These are phyloP conservation scores for Golubevia pallescens DNA, from an alignment of 1,284 basidiomycete genomes.

Conservation along the genomic window DNA sequence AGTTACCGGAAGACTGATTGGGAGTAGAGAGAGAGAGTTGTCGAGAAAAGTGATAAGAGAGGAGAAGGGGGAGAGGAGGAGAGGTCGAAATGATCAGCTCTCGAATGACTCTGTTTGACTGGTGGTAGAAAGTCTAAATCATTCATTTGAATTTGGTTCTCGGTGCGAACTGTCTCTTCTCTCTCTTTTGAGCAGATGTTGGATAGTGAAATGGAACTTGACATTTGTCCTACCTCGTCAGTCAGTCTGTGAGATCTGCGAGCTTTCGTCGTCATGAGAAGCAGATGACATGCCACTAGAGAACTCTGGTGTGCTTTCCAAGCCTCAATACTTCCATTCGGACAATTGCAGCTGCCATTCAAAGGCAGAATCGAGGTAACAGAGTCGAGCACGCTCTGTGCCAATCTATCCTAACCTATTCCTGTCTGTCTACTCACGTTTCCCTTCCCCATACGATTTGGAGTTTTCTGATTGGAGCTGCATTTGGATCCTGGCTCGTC, in stretches of 20 bases:
- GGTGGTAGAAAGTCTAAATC: too few relatives aligned
- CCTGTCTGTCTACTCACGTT: constrained; percentile 21
- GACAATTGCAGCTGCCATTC: neutral
- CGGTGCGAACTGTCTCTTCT: too few relatives aligned
- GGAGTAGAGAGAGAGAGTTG: neutral
- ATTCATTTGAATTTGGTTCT: too few relatives aligned
- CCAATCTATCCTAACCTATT: neutral
- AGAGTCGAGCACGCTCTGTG: neutral
- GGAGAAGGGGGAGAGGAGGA: neutral
- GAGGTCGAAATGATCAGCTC: neutral
- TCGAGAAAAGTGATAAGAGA: neutral
- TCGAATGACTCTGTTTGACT: too few relatives aligned
- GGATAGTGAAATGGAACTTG: too few relatives aligned
- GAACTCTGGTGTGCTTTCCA: too few relatives aligned
- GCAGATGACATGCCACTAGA: too few relatives aligned
- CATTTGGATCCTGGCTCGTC: constrained; percentile 9
- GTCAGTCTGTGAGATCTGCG: too few relatives aligned
- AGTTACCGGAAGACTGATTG: constrained; percentile 27
- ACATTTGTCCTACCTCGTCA: too few relatives aligned
- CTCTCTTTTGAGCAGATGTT: too few relatives aligned
- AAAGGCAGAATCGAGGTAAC: neutral
- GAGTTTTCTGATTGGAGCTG: constrained; percentile 26
- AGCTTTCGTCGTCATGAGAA: too few relatives aligned
- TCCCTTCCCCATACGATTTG: constrained; percentile 52
- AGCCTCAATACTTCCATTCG: too few relatives aligned